Evolutionary conservation across 108 stramenopile species (phyloP).

Genomic region (Cylindrotheca closterium): DNA sequence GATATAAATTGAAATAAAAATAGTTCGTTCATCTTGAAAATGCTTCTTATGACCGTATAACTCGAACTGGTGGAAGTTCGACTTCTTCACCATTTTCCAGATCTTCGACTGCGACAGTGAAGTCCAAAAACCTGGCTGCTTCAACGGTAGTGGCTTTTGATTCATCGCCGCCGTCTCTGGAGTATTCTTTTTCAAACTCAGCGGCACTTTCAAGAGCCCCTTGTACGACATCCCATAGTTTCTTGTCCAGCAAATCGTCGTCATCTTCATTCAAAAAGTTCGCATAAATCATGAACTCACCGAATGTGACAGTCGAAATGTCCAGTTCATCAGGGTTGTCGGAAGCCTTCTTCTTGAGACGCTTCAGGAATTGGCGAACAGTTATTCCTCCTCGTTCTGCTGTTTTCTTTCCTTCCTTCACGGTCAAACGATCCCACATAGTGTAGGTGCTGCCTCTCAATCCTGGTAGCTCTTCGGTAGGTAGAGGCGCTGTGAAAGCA

Average conservation of each 20-base stretch:
- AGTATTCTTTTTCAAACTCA: constrained; percentile 51
- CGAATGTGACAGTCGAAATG: constrained; percentile 66
- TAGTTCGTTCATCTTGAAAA: not conserved
- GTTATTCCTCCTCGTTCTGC: constrained; percentile 49
- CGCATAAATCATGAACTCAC: constrained; percentile 82
- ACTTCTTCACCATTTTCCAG: constrained; percentile 69
- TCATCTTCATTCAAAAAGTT: constrained; percentile 83
- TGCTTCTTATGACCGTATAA: constrained; percentile 17
- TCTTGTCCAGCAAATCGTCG: constrained; percentile 53
- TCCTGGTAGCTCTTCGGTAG: constrained; percentile 63
- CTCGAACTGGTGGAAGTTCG: constrained; percentile 57
- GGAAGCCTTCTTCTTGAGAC: constrained; percentile 49
- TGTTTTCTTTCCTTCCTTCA: constrained; percentile 66
- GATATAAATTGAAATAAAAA: not conserved
- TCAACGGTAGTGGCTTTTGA: constrained; percentile 13
- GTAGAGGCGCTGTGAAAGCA: constrained; percentile 89
- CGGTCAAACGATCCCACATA: constrained; percentile 88
- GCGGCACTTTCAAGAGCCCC: constrained; percentile 56
- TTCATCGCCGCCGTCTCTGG: constrained; percentile 13
- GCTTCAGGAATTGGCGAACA: constrained; percentile 47
- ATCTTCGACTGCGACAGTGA: constrained; percentile 74
- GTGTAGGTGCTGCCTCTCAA: constrained; percentile 74
- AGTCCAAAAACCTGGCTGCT: constrained; percentile 37
- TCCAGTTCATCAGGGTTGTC: constrained; percentile 46
- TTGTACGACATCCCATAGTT: constrained; percentile 54